phyloP scores from a whole-genome alignment of 495 filamentous ascomycete species.

The Terfezia claveryi region DNA sequence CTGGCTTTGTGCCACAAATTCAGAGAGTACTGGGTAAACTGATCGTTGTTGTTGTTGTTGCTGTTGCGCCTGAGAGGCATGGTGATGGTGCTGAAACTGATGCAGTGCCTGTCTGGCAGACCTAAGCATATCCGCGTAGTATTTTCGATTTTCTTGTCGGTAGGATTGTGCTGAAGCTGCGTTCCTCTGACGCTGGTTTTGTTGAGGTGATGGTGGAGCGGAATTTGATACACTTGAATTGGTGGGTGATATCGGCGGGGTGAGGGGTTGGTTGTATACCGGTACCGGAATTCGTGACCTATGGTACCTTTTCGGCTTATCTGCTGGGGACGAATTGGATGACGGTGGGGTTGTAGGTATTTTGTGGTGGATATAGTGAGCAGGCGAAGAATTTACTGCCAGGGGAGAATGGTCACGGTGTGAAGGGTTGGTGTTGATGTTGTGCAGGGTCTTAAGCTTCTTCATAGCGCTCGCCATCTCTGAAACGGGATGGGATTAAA shows the following conservation, averaged over 20 bases:
- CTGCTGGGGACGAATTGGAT: constrained; percentile 5
- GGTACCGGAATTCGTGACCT: neutral
- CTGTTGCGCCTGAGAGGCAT: neutral
- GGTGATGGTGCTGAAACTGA: constrained; percentile 8
- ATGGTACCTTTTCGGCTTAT: neutral
- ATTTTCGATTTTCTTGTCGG: constrained; percentile 1
- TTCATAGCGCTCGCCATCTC: constrained; percentile 19
- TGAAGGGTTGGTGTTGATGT: constrained; percentile 15
- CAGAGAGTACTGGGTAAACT: constrained; percentile 9
- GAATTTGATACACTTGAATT: neutral
- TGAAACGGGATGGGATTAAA: neutral
- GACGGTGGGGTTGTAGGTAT: constrained; percentile 14
- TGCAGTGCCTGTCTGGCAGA: constrained; percentile 15
- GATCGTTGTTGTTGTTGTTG: constrained; percentile 12
- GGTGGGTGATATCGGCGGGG: neutral
- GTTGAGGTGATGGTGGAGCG: neutral
- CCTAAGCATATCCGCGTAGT: constrained; percentile 12
- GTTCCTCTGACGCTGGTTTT: neutral
- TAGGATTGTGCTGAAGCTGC: constrained; percentile 3
- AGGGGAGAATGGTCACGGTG: constrained; percentile 4
- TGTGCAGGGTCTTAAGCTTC: constrained; percentile 20
- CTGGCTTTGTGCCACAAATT: constrained; percentile 4
- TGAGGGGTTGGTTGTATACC: neutral
- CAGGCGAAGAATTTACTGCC: neutral
- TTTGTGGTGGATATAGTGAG: constrained; percentile 2